Base-by-base conservation (phyloP, 106 monocot species). In the Alisma plantagoaquatica region DNA sequence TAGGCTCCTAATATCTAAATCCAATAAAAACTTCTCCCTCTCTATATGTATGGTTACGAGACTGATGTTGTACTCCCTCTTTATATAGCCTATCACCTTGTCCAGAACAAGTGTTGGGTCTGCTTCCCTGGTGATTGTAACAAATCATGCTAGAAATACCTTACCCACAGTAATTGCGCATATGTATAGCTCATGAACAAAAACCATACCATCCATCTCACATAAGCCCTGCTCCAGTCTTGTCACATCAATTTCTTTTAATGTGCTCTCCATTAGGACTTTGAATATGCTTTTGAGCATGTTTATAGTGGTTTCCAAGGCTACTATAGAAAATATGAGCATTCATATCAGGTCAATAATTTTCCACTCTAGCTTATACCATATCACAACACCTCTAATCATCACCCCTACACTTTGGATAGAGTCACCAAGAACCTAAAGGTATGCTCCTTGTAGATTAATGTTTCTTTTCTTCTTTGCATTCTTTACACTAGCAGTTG, bases 11-110 rank as follows among this genome's bases (percentile, higher is more conserved):
- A n/a, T n/a, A n/a, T n/a, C n/a, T n/a, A n/a, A n/a, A n/a, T n/a
- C n/a, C n/a, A n/a, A n/a, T n/a, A 38, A 38, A 38, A 6, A 38
- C 67, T 49, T 75, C 28, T 45, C 41, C 26, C 85, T 62, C 60
- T 85, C 85, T 11, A 85, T 76, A 52, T 85, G 85, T 57, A 85
- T 76, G 27, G 85, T 85, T n/a, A 80, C 75, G 73, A 80, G 85
- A 24, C 76, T 76, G 51, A 85, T 85, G 45, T 73, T 76, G 41
- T 69, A 75, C 49, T 80, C 85, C 33, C 63, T 72, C 70, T 61
- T 80, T 23, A 85, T 76, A 29, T 73, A 80, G 8, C 54, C 80
- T 4, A 85, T 64, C 11, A 85, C 76, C 56, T 70, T 54, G 45
- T 80, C 73, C 2, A 85, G 70, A 19, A 80, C 61, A 33, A 49